Evolutionary conservation across 2,329 filamentous ascomycete genomes (phyloP).

Genomic region (Dissoconium aciculare): DNA sequence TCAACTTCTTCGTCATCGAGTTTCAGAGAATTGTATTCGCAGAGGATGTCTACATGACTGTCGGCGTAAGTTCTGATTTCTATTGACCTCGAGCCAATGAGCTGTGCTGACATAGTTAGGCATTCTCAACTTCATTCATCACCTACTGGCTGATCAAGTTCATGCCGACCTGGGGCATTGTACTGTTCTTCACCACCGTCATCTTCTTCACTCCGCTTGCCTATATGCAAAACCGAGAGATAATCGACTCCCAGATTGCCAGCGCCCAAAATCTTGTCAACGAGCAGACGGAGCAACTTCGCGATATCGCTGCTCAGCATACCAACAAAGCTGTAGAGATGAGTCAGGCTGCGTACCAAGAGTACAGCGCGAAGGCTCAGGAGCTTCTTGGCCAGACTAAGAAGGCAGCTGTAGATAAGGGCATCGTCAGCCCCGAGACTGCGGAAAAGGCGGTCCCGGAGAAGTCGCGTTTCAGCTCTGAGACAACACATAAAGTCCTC

Average conservation of each 20-base stretch:
- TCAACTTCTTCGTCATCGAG: conserved; percentile 55
- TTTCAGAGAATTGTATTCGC: conserved; percentile 51
- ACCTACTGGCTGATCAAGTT: conserved; percentile 53
- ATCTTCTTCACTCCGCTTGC: conserved; percentile 46
- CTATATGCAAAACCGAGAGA: conserved; percentile 50
- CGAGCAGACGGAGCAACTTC: conserved; percentile 45
- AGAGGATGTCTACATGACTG: conserved; percentile 47
- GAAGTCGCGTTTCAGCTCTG: too few relatives aligned
- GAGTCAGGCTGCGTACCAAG: conserved; percentile 43
- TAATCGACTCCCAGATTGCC: conserved; percentile 46
- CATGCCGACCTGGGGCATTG: conserved; percentile 49
- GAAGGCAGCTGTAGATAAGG: conserved; percentile 23
- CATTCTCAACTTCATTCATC: conserved; percentile 43
- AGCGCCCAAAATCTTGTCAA: conserved; percentile 40
- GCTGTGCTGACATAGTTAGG: conserved; percentile 31
- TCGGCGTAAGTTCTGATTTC: conserved; percentile 35
- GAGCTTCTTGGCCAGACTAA: conserved; percentile 34
- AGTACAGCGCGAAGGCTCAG: conserved; percentile 46
- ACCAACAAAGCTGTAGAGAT: conserved; percentile 43
- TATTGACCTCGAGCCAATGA: conserved; percentile 1
- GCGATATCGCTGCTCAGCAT: conserved; percentile 45
- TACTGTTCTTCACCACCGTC: conserved; percentile 40
- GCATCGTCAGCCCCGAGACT: conserved; percentile 22
- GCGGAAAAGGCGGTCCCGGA: conserved; percentile 15
- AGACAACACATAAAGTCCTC: too few relatives aligned